These are phyloP conservation scores for Lagenaria siceraria DNA, from an alignment of 306 rosid species.

Conservation along the genomic window DNA sequence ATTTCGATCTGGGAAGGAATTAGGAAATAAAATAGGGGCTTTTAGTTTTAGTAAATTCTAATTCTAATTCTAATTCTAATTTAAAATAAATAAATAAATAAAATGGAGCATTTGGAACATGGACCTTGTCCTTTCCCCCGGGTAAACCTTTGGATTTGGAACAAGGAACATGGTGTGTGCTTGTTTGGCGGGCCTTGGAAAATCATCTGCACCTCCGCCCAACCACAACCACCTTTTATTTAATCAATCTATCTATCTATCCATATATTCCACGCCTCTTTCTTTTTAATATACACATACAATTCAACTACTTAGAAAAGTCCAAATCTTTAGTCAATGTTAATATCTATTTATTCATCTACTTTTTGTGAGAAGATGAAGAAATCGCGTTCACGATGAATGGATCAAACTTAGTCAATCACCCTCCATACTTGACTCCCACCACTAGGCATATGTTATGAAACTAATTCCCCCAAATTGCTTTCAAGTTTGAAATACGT, in stretches of 20 bases:
- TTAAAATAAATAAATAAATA: too few relatives aligned
- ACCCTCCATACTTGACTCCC: neutral
- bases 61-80: too few relatives aligned
- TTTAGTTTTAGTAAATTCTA: neutral
- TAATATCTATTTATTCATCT: neutral
- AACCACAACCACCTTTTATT: neutral
- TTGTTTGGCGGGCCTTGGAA: conserved; percentile 13
- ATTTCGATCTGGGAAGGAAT: neutral
- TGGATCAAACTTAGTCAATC: neutral
- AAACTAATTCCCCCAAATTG: neutral
- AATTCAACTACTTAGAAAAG: neutral
- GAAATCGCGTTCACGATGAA: neutral
- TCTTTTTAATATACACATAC: neutral
- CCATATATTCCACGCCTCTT: neutral
- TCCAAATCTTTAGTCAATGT: neutral
- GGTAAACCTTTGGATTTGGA: neutral
- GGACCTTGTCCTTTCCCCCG: neutral
- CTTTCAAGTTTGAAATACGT: neutral
- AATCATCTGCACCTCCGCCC: neutral
- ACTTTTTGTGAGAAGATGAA: neutral
- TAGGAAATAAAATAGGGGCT: neutral
- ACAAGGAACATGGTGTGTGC: neutral
- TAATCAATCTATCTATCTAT: too few relatives aligned
- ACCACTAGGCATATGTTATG: neutral
- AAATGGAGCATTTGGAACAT: neutral